Base-by-base conservation (phyloP, 225 moss, liverwort and hornwort genomes). In the Sphagnum contortum region DNA sequence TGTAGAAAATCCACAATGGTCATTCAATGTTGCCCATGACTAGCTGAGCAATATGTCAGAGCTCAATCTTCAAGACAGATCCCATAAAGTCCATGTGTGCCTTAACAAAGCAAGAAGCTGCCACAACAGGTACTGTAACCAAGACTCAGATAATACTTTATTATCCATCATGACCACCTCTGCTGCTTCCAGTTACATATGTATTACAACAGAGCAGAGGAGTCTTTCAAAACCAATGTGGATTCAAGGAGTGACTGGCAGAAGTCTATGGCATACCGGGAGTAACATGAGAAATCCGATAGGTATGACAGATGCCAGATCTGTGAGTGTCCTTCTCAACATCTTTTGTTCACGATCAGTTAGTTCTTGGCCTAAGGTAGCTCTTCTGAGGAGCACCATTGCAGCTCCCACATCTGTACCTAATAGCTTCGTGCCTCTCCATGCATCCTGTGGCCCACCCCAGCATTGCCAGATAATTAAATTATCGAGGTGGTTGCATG, bases 231-330 rank as follows among this genome's bases (percentile, higher is more conserved):
- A 29, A 29, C 29, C 1, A 1, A 29, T 29, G 29, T 29, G 29
- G 29, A 29, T 29, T 29, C 29, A 29, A 29, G 29, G 29, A 29
- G 29, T 29, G 29, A 29, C 29, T 29, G 29, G 29, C 29, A 29
- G 29, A 29, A 29, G 29, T 1, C 29, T 29, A 29, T 29, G 29
- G 29, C 85, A 79, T 82, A 86, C 86, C 67, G 86, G 86, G 60
- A 86, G 68, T 55, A 86, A 77, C 86, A 86, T 86, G 3, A 86
- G 79, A 71, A 86, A 48, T n/a, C 86, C 86, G 64, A 86, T 82
- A 44, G 86, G 86, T 64, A 86, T 70, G 69, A 82, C 86, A 70
- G 86, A 86, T 51, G 82, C 86, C 5, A 86, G 68, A 60, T 86
- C 86, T 45, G 86, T 82, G 49, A 82, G 54, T 47, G 82, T 86